Percentiles rank a stretch among this genome's conserved stretches.
phyloP scores from a whole-genome alignment of 2,329 filamentous ascomycete species.

The Helotiales sp. region DNA sequence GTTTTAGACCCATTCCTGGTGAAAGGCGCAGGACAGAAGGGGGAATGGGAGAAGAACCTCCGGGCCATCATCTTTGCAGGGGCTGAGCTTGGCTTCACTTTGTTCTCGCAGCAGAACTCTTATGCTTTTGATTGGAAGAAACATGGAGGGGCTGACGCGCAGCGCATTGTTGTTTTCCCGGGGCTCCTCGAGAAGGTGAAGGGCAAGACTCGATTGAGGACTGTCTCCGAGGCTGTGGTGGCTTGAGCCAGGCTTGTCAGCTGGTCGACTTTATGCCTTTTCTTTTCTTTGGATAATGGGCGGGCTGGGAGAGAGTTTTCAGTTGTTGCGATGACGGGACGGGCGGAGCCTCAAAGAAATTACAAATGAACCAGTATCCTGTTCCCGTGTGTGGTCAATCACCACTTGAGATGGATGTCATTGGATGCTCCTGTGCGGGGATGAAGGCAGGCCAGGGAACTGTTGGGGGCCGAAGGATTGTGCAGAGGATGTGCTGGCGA shows the following conservation, averaged over 20 bases:
- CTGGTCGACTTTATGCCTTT: no score
- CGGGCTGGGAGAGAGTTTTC: background rate
- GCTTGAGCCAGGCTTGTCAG: background rate
- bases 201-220: background rate
- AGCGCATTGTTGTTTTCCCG: background rate
- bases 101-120: conserved; percentile 10
- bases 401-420: background rate
- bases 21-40: background rate
- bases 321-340: background rate
- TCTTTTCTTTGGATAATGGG: background rate
- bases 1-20: conserved; percentile 5
- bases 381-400: background rate
- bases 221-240: background rate
- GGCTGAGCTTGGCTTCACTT: conserved; percentile 2
- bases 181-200: background rate
- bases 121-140: conserved; percentile 8
- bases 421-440: background rate
- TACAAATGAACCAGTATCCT: background rate
- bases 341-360: background rate
- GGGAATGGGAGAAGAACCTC: conserved; percentile 6
- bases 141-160: background rate
- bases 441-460: background rate
- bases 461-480: no score
- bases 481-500: no score
- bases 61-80: conserved; percentile 8